Evolutionary conservation across 768 basidiomycete species (phyloP).

Genomic region (Suillus americanus): DNA sequence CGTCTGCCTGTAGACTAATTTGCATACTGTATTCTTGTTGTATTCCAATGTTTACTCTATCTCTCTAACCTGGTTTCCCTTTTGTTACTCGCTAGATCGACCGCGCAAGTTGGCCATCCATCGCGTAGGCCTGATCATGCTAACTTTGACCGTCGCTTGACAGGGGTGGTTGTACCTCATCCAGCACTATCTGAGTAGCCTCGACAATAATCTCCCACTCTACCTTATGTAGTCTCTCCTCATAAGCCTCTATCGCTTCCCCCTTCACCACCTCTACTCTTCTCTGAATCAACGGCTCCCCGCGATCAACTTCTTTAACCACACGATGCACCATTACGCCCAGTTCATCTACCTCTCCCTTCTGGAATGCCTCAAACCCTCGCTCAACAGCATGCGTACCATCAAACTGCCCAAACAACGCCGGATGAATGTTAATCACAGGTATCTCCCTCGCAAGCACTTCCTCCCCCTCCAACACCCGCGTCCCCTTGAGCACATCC

Average conservation of each 20-base stretch:
- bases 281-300: constrained; percentile 80
- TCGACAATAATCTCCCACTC: constrained; percentile 94
- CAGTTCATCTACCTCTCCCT: constrained; percentile 72
- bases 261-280: constrained; percentile 73
- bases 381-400: constrained; percentile 90
- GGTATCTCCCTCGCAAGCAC: constrained; percentile 48
- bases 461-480: constrained; percentile 33
- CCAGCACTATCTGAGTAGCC: constrained; percentile 71
- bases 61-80: not conserved
- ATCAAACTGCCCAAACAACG: constrained; percentile 94
- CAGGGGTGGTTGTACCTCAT: constrained; percentile 40
- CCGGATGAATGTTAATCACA: constrained; percentile 96
- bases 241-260: constrained; percentile 72
- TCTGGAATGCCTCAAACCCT: constrained; percentile 85
- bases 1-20: constrained; percentile 13
- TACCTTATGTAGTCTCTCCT: constrained; percentile 71
- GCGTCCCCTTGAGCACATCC: constrained; percentile 54
- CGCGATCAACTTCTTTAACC: constrained; percentile 89
- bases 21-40: not conserved
- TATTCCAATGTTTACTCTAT: not conserved
- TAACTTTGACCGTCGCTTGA: constrained; percentile 10
- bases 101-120: not conserved
- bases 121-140: not conserved
- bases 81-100: not conserved
- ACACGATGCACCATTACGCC: constrained; percentile 96